phyloP scores from a whole-genome alignment of 2,329 filamentous ascomycete genomes.

The Exophiala alcalophila region DNA sequence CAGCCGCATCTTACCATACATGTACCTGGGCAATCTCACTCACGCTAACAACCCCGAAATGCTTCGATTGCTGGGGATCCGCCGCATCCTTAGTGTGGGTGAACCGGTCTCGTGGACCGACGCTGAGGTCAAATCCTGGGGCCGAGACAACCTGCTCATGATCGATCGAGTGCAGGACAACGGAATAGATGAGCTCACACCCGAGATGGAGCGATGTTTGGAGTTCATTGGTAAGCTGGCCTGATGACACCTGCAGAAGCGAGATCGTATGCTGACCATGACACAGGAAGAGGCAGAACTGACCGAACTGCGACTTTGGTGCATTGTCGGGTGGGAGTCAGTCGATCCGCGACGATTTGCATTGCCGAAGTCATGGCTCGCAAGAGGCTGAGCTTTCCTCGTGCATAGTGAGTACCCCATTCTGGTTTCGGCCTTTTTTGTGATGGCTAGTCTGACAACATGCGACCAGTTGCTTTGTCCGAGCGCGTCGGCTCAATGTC shows the following conservation, averaged over 20 bases:
- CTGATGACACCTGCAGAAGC: neutral
- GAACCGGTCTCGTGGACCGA: conserved; percentile 81
- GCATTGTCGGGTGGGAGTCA: conserved; percentile 94
- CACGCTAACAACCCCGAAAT: conserved; percentile 94
- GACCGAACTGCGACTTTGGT: conserved; percentile 84
- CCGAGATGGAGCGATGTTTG: conserved; percentile 80
- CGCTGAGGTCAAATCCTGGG: conserved; percentile 69
- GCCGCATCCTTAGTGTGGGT: conserved; percentile 85
- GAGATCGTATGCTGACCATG: conserved; percentile 14
- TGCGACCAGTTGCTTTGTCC: conserved; percentile 79
- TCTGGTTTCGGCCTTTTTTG: no score
- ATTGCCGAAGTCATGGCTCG: conserved; percentile 97
- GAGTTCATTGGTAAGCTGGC: conserved; percentile 79
- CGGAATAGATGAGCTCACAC: conserved; percentile 85
- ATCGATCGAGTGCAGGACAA: conserved; percentile 92
- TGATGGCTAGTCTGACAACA: no score
- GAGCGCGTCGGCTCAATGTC: conserved; percentile 87
- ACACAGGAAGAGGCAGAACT: conserved; percentile 69
- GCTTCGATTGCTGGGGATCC: conserved; percentile 74
- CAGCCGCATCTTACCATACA: conserved; percentile 82
- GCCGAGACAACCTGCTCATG: conserved; percentile 71
- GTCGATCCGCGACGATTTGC: conserved; percentile 91
- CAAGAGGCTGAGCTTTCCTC: conserved; percentile 75
- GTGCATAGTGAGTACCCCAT: conserved; percentile 66
- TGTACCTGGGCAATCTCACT: conserved; percentile 90